Evolutionary conservation across 352 stramenopile genomes (phyloP).

Genomic region (Globisporangium recalcitrans): DNA sequence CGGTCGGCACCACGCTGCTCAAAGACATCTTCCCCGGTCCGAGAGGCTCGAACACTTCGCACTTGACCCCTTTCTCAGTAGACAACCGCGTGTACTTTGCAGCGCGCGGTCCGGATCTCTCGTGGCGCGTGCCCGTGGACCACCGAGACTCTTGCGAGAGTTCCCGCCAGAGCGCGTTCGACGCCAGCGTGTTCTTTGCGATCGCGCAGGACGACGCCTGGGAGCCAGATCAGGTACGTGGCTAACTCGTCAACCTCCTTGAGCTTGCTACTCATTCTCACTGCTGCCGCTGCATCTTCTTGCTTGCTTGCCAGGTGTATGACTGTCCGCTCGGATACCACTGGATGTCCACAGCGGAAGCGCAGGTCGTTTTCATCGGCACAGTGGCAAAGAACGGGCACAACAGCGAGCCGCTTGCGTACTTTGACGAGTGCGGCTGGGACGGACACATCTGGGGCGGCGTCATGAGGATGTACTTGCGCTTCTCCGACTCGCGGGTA

Average conservation of each 20-base stretch:
- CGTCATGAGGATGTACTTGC: constrained; percentile 58
- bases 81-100: constrained; percentile 78
- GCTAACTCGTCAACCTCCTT: not conserved
- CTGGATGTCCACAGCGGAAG: constrained; percentile 84
- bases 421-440: constrained; percentile 88
- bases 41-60: constrained; percentile 22
- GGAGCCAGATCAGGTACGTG: constrained; percentile 41
- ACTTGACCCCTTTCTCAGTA: constrained; percentile 45
- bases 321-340: constrained; percentile 80
- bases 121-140: constrained; percentile 41
- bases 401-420: constrained; percentile 41
- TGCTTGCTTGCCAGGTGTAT: constrained; percentile 38
- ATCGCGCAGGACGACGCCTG: constrained; percentile 64
- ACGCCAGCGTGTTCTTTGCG: constrained; percentile 51
- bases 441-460: constrained; percentile 66
- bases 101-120: constrained; percentile 59
- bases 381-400: constrained; percentile 22
- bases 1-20: constrained; percentile 50
- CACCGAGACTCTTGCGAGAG: constrained; percentile 63
- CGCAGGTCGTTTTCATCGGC: constrained; percentile 35
- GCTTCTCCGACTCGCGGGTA: constrained; percentile 79
- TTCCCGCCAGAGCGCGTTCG: constrained; percentile 60
- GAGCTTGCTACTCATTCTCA: not conserved
- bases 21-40: constrained; percentile 55
- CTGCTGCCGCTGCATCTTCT: not conserved